phyloP scores from a whole-genome alignment of 2,329 filamentous ascomycete genomes.

The Dryadomyces quercus-mongolicae region DNA sequence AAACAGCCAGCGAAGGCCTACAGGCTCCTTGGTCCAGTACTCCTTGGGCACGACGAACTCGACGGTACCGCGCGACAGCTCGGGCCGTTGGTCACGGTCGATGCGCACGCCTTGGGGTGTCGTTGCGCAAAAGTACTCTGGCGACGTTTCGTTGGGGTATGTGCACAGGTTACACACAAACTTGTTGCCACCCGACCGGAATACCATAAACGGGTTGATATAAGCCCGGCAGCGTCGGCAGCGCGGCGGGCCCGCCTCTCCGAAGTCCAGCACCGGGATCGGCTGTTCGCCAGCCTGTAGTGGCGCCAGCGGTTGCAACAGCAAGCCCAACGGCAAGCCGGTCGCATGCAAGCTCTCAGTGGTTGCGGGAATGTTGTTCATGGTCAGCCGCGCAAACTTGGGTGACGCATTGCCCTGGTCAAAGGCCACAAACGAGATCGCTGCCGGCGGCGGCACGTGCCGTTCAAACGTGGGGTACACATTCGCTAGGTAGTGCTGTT shows the following conservation, averaged over 20 bases:
- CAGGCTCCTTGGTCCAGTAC: conserved; percentile 93
- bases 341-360: conserved; percentile 70
- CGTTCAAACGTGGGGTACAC: conserved; percentile 94
- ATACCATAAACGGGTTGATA: conserved; percentile 99
- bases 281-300: conserved; percentile 74
- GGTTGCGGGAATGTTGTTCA: conserved; percentile 85
- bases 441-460: conserved; percentile 78
- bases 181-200: conserved; percentile 85
- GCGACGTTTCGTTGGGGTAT: conserved; percentile 85
- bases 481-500: conserved; percentile 75
- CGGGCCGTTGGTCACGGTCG: conserved; percentile 78
- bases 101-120: conserved; percentile 77
- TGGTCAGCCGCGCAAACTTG: conserved; percentile 79
- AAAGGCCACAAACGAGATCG: conserved; percentile 80
- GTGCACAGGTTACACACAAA: conserved; percentile 98
- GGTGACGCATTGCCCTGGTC: conserved; percentile 96
- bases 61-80: conserved; percentile 82
- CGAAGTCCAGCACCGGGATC: conserved; percentile 90
- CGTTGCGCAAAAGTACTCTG: conserved; percentile 88
- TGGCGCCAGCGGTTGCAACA: conserved; percentile 78
- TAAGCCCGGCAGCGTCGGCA: conserved; percentile 90
- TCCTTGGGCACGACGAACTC: conserved; percentile 97
- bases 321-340: conserved; percentile 71
- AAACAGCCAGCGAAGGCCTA: conserved; percentile 80
- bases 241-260: conserved; percentile 76